These are phyloP conservation scores for Fomitopsis serialis DNA, from an alignment of 768 basidiomycete species.

Conservation along the genomic window DNA sequence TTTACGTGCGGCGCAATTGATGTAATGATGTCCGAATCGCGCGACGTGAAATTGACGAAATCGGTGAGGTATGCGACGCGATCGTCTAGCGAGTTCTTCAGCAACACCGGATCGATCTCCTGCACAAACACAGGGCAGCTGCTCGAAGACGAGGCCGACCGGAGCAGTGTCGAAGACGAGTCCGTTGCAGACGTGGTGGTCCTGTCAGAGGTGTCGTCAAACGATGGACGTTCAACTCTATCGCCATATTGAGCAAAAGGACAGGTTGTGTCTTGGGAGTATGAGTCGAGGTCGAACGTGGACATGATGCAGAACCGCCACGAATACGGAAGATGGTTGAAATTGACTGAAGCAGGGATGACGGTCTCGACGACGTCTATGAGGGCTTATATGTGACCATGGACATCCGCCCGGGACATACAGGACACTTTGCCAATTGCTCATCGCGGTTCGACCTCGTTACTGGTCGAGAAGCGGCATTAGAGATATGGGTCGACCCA, in stretches of 20 bases:
- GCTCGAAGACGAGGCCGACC: not conserved
- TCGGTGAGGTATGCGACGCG: constrained; percentile 40
- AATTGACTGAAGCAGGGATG: not conserved
- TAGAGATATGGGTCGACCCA: not conserved
- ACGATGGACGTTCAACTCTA: not conserved
- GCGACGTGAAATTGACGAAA: constrained; percentile 38
- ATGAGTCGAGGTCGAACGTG: not conserved
- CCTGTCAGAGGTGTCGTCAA: constrained; percentile 2
- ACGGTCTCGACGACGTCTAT: not conserved
- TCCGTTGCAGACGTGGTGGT: not conserved
- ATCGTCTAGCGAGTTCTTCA: constrained; percentile 29
- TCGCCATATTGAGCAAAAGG: constrained; percentile 8
- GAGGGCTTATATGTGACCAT: not conserved
- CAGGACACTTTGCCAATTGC: constrained; percentile 1
- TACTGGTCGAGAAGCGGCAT: not conserved
- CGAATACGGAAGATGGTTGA: not conserved
- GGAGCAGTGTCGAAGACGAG: not conserved
- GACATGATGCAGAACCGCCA: not conserved
- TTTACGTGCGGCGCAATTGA: constrained; percentile 36
- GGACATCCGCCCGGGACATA: not conserved
- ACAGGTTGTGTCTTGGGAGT: constrained; percentile 2
- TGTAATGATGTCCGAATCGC: constrained; percentile 37
- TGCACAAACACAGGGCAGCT: constrained; percentile 18
- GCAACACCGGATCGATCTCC: constrained; percentile 21
- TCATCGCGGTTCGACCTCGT: constrained; percentile 1